These are phyloP conservation scores for Phialocephala sp. DNA, from an alignment of 2,329 filamentous ascomycete species.

Conservation along the genomic window DNA sequence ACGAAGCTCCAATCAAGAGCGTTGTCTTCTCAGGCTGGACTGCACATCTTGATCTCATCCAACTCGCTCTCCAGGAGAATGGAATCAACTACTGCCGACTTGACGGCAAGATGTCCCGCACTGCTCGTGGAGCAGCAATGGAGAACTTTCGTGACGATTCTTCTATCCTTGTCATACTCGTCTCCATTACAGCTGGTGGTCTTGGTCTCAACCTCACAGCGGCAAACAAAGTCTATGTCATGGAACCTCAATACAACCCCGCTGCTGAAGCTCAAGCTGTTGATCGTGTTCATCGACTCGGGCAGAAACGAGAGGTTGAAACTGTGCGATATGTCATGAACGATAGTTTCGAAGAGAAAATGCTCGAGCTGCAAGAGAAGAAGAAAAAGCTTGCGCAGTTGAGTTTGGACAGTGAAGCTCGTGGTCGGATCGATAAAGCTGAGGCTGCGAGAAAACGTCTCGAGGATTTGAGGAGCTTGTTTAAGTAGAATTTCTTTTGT, in stretches of 20 bases:
- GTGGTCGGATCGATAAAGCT: conserved; percentile 40
- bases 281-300: conserved; percentile 89
- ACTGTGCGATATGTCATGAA: conserved; percentile 91
- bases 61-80: conserved; percentile 73
- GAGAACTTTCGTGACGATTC: conserved; percentile 77
- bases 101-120: conserved; percentile 85
- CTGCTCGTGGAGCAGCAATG: conserved; percentile 76
- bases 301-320: conserved; percentile 87
- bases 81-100: conserved; percentile 78
- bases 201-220: conserved; percentile 89
- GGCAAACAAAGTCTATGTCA: conserved; percentile 88
- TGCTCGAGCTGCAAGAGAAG: conserved; percentile 86
- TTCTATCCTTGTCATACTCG: conserved; percentile 78
- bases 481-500: conserved; percentile 43
- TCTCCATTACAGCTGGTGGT: conserved; percentile 91
- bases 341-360: conserved; percentile 91
- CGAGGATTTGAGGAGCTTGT: conserved; percentile 64
- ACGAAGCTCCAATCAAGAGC: conserved; percentile 78
- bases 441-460: conserved; percentile 49
- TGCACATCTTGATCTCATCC: conserved; percentile 88
- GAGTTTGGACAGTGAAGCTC: conserved; percentile 69
- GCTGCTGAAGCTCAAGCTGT: conserved; percentile 93
- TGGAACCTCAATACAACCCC: conserved; percentile 98
- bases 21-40: conserved; percentile 98
- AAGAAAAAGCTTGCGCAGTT: conserved; percentile 91